These are phyloP conservation scores for Melocanna baccifera DNA, from an alignment of 176 grass and related monocot species.

Conservation along the genomic window DNA sequence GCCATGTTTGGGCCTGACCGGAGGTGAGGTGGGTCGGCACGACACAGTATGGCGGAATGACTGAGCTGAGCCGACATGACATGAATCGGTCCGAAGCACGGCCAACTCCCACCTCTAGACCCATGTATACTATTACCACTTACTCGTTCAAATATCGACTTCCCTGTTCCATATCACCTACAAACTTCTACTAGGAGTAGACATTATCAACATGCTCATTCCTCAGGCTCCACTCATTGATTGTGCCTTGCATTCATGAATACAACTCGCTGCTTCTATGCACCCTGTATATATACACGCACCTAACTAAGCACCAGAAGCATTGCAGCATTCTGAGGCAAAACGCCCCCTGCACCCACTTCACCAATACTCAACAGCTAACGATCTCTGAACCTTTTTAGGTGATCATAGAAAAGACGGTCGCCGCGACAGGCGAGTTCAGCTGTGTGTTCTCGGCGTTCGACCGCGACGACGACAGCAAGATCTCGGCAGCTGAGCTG, in stretches of 20 bases:
- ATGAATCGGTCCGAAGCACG: no score
- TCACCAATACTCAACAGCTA: background rate
- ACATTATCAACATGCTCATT: background rate
- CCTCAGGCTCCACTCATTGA: background rate
- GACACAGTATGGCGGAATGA: no score
- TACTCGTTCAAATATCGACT: background rate
- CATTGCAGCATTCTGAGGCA: background rate
- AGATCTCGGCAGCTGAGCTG: constrained; percentile 23
- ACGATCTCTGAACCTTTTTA: background rate
- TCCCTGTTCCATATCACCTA: background rate
- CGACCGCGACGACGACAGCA: constrained; percentile 3
- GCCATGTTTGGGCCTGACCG: no score
- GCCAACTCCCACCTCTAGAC: background rate
- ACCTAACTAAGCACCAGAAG: background rate
- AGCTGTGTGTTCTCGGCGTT: background rate
- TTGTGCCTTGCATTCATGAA: background rate
- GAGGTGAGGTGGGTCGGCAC: no score
- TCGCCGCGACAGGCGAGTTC: background rate
- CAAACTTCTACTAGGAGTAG: background rate
- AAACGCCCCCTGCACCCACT: background rate
- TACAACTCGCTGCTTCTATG: background rate
- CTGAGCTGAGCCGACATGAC: fast-evolving
- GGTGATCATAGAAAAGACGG: background rate
- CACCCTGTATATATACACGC: background rate
- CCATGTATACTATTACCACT: background rate